These are phyloP conservation scores for Cydonia oblonga DNA, from an alignment of 331 rosid species.

Conservation along the genomic window DNA sequence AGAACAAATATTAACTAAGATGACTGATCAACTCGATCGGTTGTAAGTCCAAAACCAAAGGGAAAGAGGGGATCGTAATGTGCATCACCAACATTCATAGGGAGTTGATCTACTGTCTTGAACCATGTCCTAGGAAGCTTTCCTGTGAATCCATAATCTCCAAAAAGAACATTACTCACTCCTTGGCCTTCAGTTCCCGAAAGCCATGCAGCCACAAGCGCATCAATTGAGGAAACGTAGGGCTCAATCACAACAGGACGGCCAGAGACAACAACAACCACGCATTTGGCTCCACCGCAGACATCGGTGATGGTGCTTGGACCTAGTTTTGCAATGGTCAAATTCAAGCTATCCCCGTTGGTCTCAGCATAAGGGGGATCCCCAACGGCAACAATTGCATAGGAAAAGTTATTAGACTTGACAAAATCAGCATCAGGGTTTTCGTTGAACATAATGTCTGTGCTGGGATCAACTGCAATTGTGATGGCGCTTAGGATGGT, in stretches of 20 bases:
- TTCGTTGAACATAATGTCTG: slow-evolving; percentile 40
- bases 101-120: slow-evolving; percentile 58
- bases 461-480: slow-evolving; percentile 27
- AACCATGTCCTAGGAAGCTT: slow-evolving; percentile 64
- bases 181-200: slow-evolving; percentile 82
- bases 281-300: slow-evolving; percentile 25
- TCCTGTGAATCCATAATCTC: slow-evolving; percentile 51
- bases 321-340: slow-evolving; percentile 47
- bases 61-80: slow-evolving; percentile 59
- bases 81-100: slow-evolving; percentile 59
- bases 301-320: slow-evolving; percentile 45
- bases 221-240: slow-evolving; percentile 37
- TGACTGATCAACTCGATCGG: slow-evolving; percentile 5
- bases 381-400: slow-evolving; percentile 46
- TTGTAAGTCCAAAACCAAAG: slow-evolving; percentile 51
- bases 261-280: too few relatives aligned
- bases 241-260: slow-evolving; percentile 55
- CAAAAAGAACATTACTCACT: slow-evolving; percentile 38
- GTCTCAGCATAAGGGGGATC: slow-evolving; percentile 49
- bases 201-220: slow-evolving; percentile 68
- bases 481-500: slow-evolving; percentile 42
- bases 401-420: slow-evolving; percentile 45
- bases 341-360: slow-evolving; percentile 38
- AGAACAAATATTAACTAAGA: neutral
- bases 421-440: slow-evolving; percentile 39